These are phyloP conservation scores for Fusarium sp. DNA, from an alignment of 2,329 filamentous ascomycete species.

Conservation along the genomic window DNA sequence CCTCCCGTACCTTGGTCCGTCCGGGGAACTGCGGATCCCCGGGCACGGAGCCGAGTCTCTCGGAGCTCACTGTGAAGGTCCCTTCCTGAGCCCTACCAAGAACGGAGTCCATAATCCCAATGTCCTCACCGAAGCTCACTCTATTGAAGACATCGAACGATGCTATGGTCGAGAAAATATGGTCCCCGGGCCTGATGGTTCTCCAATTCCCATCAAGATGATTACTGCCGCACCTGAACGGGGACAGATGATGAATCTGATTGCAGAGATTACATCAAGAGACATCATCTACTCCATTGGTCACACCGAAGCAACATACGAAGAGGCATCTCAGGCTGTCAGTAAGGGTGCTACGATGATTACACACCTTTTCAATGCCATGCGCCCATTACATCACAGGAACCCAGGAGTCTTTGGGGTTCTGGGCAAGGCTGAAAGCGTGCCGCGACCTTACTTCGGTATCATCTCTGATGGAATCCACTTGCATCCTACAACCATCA, in stretches of 20 bases:
- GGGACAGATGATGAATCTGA: conserved; percentile 75
- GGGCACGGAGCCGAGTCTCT: conserved; percentile 84
- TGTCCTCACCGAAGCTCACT: conserved; percentile 73
- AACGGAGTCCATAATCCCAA: conserved; percentile 86
- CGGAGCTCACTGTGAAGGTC: conserved; percentile 90
- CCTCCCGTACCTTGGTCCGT: conserved; percentile 81
- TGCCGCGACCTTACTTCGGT: conserved; percentile 80
- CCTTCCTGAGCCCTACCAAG: conserved; percentile 84
- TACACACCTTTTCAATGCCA: conserved; percentile 94
- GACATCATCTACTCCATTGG: conserved; percentile 84
- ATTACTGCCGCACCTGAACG: conserved; percentile 88
- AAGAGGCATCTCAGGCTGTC: conserved; percentile 78
- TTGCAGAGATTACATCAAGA: conserved; percentile 71
- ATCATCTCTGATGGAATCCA: conserved; percentile 93
- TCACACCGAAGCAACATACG: conserved; percentile 88
- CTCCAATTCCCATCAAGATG: conserved; percentile 71
- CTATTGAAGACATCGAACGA: conserved; percentile 71
- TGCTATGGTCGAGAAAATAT: conserved; percentile 82
- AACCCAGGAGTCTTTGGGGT: conserved; percentile 92
- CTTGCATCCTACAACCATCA: conserved; percentile 86
- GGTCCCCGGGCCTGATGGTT: conserved; percentile 49
- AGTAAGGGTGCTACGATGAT: conserved; percentile 86
- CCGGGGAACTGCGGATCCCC: conserved; percentile 68
- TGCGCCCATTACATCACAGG: conserved; percentile 89
- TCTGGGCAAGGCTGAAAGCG: conserved; percentile 72